Base-by-base conservation (phyloP, 2,329 filamentous ascomycete species). In the Chrysoporthe cubensis region DNA sequence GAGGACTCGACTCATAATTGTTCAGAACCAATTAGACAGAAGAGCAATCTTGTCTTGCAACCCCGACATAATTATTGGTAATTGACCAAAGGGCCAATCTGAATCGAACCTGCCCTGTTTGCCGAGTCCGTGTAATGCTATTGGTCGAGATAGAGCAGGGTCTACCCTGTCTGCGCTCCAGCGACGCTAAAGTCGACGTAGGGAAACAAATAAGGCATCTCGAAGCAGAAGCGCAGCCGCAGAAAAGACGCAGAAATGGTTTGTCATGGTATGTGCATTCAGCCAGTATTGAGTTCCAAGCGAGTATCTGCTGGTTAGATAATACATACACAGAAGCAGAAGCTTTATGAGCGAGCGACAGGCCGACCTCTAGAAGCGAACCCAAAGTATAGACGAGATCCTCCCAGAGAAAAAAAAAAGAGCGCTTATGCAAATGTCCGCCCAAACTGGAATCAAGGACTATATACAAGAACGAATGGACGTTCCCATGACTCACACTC, bases 271-370 rank as follows among this genome's bases (percentile, higher is more conserved):
- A 44, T 32, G 37, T 60, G 57, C 16, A 43, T 43, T 60, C 40
- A 26, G n/a, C 57, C 57, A 40, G 18, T n/a, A 57, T n/a, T 32
- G 14, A 40, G 21, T 21, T 32, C 9, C 57, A 26, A 32, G 34
- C 57, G 57, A 60, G 21, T 26, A 40, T 60, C n/a, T 40, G 54
- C n/a, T 60, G 57, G n/a, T 13, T 60, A 16, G 11, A 44, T 54
- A 54, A 60, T 60, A 44, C 56, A 42, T 60, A 60, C 57, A 60
- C 57, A 44, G 56, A 43, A 59, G 37, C 21, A 44, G 6, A 16
- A 60, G 16, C 5, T 26, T 2, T 54, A 6, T 2, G 11, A 60
- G n/a, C 37, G 57, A 60, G 57, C 44, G 57, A 60, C n/a, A 60
- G 57, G 44, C 21, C 57, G 32, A 18, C 40, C 37, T 44, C 57